A percentile compares a stretch with the other conserved stretches of the same genome.
phyloP scores from a whole-genome alignment of 2,329 filamentous ascomycete genomes.

The Rutstroemia sydowiana region DNA sequence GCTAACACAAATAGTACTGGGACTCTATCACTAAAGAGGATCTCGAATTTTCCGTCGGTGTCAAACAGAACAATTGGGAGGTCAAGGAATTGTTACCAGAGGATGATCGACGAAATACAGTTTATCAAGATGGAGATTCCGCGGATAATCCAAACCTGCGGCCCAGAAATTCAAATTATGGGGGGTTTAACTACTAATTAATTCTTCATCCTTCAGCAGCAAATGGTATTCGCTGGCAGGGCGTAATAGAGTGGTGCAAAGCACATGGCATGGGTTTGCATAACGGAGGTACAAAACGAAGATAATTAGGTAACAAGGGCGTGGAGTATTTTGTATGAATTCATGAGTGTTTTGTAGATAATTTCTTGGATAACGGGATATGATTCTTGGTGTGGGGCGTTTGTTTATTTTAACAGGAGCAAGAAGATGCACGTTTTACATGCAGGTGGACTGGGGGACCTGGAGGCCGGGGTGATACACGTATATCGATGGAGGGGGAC shows the following conservation, averaged over 20 bases:
- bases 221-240: background rate
- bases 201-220: background rate
- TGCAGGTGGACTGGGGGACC: no score
- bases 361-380: background rate
- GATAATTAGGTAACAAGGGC: conserved; percentile 2
- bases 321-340: conserved; percentile 3
- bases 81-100: conserved; percentile 70
- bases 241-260: background rate
- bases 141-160: conserved; percentile 16
- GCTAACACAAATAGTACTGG: conserved; percentile 65
- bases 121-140: conserved; percentile 29
- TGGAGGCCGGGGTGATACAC: no score
- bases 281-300: background rate
- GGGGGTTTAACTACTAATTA: conserved; percentile 26
- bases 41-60: conserved; percentile 94
- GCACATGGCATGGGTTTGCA: background rate
- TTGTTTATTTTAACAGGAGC: no score
- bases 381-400: background rate
- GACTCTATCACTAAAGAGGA: conserved; percentile 98
- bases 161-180: conserved; percentile 29
- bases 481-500: no score
- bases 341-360: background rate
- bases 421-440: no score
- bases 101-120: conserved; percentile 27
- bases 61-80: conserved; percentile 95